Evolutionary conservation across 78 protist genomes (phyloP), one percentile per base, ranked within the genome.

Genomic region (Isochrysis galbana): DNA sequence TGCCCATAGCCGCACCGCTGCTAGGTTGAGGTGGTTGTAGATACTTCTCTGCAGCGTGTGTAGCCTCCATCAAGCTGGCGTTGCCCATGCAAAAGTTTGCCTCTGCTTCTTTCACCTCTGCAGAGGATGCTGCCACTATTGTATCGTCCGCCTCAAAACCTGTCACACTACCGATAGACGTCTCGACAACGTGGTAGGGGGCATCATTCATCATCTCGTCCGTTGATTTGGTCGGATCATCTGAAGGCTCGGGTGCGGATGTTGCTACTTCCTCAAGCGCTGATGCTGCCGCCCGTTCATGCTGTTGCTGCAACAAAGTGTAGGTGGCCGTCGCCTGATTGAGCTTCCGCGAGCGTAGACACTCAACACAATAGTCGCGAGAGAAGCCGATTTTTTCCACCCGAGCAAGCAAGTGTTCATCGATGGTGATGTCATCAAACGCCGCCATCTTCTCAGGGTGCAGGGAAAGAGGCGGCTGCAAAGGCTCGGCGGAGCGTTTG

Each of bases 241-340:
- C 38, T n/a, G 5, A 3, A 3, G 74, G 7, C 7, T 14, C 74
- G n/a, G 74, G 82, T 5, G 44, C 44, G 42, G 11, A 36, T 7
- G 45, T 2, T 2, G 82, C 42, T 72, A 17, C 45, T 14, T 36
- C 44, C 5, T 72, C 32, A 19, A 4, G 41, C 14, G 21, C 45
- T n/a, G 82, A 36, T 11, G 44, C 44, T 42, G 82, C 42, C 10
- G 11, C n/a, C n/a, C n/a, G n/a, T n/a, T n/a, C n/a, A 17, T 72
- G 2, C 82, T 14, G 82, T 42, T 69, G 82, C 82, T 17, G 32
- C 41, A 92, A 14, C 26, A 92, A 83, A 47, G 3, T 39, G 86
- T 87, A 92, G 38, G 94, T 92, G 39, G 94, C 94, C 25, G 94
- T 92, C 74, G 44, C 84, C 23, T 78, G 84, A 36, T 92, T 92